Evolutionary conservation across 2,329 filamentous ascomycete genomes (phyloP).

Genomic region (Fusarium albidum): DNA sequence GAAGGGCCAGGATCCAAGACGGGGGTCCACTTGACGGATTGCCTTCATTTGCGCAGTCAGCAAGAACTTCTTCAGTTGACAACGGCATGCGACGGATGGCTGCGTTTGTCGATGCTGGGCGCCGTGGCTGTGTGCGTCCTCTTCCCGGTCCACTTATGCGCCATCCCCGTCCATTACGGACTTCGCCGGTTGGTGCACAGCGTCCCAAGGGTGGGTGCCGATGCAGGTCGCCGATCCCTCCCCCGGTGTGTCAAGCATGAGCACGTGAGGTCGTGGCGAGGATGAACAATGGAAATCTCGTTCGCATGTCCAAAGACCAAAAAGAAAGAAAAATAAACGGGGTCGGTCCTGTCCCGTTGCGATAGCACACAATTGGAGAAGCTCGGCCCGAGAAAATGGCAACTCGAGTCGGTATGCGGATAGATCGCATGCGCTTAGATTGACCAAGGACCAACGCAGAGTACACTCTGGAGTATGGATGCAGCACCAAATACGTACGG

Average conservation of each 20-base stretch:
- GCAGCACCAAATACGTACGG: no score
- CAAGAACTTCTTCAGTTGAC: background rate
- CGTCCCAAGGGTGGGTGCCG: no score
- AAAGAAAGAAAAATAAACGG: background rate
- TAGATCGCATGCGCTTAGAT: slow-evolving; percentile 1
- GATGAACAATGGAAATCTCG: background rate
- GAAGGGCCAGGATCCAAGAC: slow-evolving; percentile 18
- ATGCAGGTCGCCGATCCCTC: background rate
- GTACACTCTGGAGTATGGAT: no score
- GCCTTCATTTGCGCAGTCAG: slow-evolving; percentile 13
- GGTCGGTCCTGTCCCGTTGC: background rate
- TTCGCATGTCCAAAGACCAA: slow-evolving; percentile 1
- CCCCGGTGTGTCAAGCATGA: background rate
- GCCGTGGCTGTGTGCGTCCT: background rate
- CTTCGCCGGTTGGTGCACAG: slow-evolving; percentile 18
- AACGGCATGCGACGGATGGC: slow-evolving; percentile 19
- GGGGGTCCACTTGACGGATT: slow-evolving; percentile 32
- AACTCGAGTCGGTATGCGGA: background rate
- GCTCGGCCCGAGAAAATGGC: background rate
- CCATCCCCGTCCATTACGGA: slow-evolving; percentile 14
- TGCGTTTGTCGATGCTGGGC: slow-evolving; percentile 22
- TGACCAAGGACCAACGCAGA: background rate
- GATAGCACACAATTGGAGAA: background rate
- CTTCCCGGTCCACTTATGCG: slow-evolving; percentile 5
- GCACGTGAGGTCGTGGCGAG: background rate